These are phyloP conservation scores for Aspergillus arachidicola DNA, from an alignment of 2,329 filamentous ascomycete genomes.

Conservation along the genomic window DNA sequence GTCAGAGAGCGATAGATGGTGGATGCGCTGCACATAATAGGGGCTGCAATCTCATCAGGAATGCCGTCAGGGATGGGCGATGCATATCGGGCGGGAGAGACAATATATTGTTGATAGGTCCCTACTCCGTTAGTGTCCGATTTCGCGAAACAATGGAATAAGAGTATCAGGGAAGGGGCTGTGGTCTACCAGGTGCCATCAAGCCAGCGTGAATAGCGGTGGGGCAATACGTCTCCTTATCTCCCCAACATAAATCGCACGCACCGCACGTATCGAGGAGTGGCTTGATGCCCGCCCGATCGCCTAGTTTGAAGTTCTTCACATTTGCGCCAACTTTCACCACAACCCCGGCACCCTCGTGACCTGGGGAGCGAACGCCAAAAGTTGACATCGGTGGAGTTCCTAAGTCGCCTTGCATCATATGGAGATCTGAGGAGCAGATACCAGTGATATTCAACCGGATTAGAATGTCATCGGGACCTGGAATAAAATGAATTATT, in stretches of 20 bases:
- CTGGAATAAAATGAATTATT: constrained; percentile 28
- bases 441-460: constrained; percentile 61
- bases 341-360: constrained; percentile 62
- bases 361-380: constrained; percentile 52
- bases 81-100: constrained; percentile 58
- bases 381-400: constrained; percentile 50
- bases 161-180: not conserved
- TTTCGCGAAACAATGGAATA: constrained; percentile 15
- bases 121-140: constrained; percentile 30
- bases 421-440: constrained; percentile 61
- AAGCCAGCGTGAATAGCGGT: constrained; percentile 40
- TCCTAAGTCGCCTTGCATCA: constrained; percentile 58
- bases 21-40: constrained; percentile 62
- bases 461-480: constrained; percentile 58
- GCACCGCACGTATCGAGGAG: constrained; percentile 55
- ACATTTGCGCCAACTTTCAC: constrained; percentile 59
- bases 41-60: constrained; percentile 58
- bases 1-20: constrained; percentile 62
- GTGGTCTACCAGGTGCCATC: constrained; percentile 37
- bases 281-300: constrained; percentile 57
- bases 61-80: constrained; percentile 59
- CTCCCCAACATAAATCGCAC: constrained; percentile 55
- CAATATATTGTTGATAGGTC: constrained; percentile 63
- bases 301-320: constrained; percentile 55
- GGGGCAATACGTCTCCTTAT: constrained; percentile 54